Evolutionary conservation across 2,329 filamentous ascomycete genomes (phyloP).

Genomic region (Sclerotinia minor): DNA sequence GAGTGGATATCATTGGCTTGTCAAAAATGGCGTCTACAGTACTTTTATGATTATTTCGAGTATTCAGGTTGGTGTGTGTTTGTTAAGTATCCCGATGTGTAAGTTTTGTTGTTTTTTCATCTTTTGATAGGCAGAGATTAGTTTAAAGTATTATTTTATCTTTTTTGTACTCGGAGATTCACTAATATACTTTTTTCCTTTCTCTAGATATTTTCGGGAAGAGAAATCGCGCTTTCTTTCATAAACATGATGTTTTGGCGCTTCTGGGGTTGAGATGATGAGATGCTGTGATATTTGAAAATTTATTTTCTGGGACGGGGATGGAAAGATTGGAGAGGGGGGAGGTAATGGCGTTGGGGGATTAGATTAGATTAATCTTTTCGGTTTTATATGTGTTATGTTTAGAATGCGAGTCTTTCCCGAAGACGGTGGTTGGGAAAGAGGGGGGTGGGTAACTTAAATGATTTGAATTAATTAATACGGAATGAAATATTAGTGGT

Average conservation of each 20-base stretch:
- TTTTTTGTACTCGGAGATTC: neutral
- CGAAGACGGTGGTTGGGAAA: too few species aligned
- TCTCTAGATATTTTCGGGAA: conserved; percentile 16
- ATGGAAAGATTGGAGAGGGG: neutral
- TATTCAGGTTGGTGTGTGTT: conserved; percentile 75
- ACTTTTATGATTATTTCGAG: conserved; percentile 71
- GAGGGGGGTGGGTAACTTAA: too few species aligned
- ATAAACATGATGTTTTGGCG: conserved; percentile 9
- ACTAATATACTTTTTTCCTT: conserved; percentile 7
- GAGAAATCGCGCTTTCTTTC: conserved; percentile 20
- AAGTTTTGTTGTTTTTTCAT: conserved; percentile 47
- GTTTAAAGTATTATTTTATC: neutral
- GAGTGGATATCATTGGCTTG: conserved; percentile 81
- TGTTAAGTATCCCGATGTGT: conserved; percentile 76
- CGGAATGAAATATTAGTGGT: too few species aligned
- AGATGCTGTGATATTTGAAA: neutral
- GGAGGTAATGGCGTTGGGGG: neutral
- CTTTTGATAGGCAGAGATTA: conserved; percentile 1
- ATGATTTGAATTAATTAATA: too few species aligned
- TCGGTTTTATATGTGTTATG: too few species aligned
- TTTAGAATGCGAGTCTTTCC: too few species aligned
- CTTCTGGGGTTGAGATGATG: conserved; percentile 6
- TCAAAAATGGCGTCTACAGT: conserved; percentile 58
- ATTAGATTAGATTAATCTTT: neutral
- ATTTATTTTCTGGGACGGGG: neutral